These are phyloP conservation scores for Russula foetens DNA, from an alignment of 768 basidiomycete genomes.

Conservation along the genomic window DNA sequence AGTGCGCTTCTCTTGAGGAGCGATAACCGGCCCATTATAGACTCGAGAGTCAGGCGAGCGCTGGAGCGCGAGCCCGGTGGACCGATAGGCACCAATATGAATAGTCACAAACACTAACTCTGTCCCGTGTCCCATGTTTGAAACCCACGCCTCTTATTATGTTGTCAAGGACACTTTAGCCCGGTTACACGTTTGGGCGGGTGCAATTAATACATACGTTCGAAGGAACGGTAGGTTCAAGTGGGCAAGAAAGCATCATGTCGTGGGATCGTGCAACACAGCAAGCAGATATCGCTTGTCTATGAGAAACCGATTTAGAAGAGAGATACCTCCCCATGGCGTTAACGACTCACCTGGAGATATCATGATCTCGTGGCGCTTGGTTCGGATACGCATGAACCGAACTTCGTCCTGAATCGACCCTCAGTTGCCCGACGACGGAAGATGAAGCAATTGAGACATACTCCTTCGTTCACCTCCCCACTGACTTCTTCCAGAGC, in stretches of 20 bases:
- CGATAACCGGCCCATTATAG: not conserved
- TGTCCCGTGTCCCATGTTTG: not conserved
- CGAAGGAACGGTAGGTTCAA: not conserved
- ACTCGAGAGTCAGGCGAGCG: not conserved
- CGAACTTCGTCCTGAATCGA: slow-evolving; percentile 65
- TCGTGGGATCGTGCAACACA: slow-evolving; percentile 65
- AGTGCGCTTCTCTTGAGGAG: not conserved
- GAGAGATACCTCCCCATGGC: not conserved
- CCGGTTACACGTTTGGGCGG: not conserved
- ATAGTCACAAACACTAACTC: not conserved
- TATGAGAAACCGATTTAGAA: slow-evolving; percentile 24
- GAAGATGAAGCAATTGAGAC: slow-evolving; percentile 24
- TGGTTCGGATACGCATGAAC: slow-evolving; percentile 87
- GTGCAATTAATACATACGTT: not conserved
- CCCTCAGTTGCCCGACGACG: not conserved
- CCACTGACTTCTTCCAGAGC: slow-evolving; percentile 73
- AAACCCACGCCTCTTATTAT: not conserved
- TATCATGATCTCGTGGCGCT: slow-evolving; percentile 88
- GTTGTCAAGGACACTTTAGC: not conserved
- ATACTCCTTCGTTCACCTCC: slow-evolving; percentile 49
- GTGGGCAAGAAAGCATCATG: slow-evolving; percentile 3
- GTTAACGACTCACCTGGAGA: slow-evolving; percentile 62
- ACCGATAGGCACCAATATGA: not conserved
- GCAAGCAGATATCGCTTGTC: slow-evolving; percentile 78
- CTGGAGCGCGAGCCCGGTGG: not conserved